Evolutionary conservation across 1,139 yeast species (phyloP).

Genomic region (Geotrichum restrictum): DNA sequence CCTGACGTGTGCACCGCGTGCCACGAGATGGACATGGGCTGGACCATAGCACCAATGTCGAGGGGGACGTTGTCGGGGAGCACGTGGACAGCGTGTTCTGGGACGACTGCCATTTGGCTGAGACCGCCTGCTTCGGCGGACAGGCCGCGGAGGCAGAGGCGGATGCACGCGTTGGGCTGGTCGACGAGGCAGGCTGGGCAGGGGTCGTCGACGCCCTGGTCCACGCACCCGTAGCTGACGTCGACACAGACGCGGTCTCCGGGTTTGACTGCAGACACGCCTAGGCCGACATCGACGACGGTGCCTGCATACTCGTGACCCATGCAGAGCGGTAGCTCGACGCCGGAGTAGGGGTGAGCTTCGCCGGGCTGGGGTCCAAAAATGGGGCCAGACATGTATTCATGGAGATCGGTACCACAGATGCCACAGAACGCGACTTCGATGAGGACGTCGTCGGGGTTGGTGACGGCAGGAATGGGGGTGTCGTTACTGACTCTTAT

Average conservation of each 20-base stretch:
- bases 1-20: slow-evolving; percentile 52
- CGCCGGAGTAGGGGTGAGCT: slow-evolving; percentile 33
- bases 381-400: slow-evolving; percentile 47
- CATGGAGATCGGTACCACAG: slow-evolving; percentile 53
- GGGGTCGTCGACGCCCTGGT: slow-evolving; percentile 29
- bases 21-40: slow-evolving; percentile 59
- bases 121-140: slow-evolving; percentile 52
- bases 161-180: slow-evolving; percentile 47
- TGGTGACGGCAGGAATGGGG: slow-evolving; percentile 5
- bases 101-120: slow-evolving; percentile 49
- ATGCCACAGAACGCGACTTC: slow-evolving; percentile 50
- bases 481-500: slow-evolving; percentile 14
- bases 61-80: slow-evolving; percentile 49
- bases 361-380: slow-evolving; percentile 38
- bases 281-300: slow-evolving; percentile 39
- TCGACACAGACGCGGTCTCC: slow-evolving; percentile 50
- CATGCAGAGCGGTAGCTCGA: slow-evolving; percentile 40
- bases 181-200: slow-evolving; percentile 48
- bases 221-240: slow-evolving; percentile 52
- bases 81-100: slow-evolving; percentile 35
- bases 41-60: slow-evolving; percentile 55
- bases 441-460: slow-evolving; percentile 42
- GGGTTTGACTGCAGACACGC: slow-evolving; percentile 36
- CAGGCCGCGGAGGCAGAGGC: slow-evolving; percentile 46
- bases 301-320: slow-evolving; percentile 57